Conservation (phyloP, 352 stramenopile species). For the Phytophthora cajani region DNA sequence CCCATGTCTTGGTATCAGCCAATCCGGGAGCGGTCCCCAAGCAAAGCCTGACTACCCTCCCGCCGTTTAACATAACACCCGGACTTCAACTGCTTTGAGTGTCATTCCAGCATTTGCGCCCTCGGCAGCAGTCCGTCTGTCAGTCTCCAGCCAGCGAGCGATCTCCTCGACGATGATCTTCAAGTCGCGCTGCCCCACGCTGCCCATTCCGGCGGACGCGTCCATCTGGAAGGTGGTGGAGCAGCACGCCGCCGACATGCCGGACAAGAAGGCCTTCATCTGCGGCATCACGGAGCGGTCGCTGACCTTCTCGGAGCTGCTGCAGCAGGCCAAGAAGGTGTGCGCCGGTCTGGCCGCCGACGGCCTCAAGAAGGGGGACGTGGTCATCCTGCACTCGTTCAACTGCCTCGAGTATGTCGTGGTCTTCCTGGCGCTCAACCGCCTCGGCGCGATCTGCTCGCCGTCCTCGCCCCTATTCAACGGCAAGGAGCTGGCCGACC, state of each 20-base stretch:
- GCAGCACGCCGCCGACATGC: constrained; percentile 35
- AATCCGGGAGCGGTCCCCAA: constrained; percentile 16
- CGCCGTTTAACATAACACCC: constrained; percentile 30
- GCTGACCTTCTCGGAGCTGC: constrained; percentile 48
- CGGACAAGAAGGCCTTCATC: constrained; percentile 46
- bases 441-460: constrained; percentile 52
- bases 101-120: constrained; percentile 39
- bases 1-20: constrained; percentile 13
- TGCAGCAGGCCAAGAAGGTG: constrained; percentile 36
- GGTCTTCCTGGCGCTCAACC: constrained; percentile 57
- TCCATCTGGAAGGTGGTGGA: constrained; percentile 55
- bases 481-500: constrained; percentile 38
- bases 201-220: constrained; percentile 42
- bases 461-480: constrained; percentile 54
- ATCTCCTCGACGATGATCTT: constrained; percentile 42
- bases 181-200: constrained; percentile 33
- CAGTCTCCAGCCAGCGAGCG: background rate
- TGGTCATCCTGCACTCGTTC: constrained; percentile 61
- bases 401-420: constrained; percentile 71
- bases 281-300: constrained; percentile 51
- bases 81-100: background rate
- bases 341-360: constrained; percentile 45
- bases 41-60: constrained; percentile 12
- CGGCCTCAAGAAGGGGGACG: constrained; percentile 58
- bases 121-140: constrained; percentile 9